Evolutionary conservation across 306 rosid genomes (phyloP).

Genomic region (Vicia villosa): DNA sequence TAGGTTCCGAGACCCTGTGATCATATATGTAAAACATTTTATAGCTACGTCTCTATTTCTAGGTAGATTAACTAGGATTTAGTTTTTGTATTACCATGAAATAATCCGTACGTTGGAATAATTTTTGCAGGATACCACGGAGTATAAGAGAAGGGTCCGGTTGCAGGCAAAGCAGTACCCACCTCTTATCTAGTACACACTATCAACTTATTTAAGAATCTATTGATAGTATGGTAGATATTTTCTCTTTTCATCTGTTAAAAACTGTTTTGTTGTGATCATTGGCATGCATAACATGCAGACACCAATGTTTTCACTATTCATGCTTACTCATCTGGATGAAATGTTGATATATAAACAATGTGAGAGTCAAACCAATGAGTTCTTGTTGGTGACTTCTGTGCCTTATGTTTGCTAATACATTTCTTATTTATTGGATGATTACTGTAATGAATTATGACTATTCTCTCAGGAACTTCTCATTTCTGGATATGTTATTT

Average conservation of each 20-base stretch:
- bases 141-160: slow-evolving; percentile 89
- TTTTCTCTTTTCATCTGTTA: slow-evolving; percentile 39
- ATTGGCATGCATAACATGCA: slow-evolving; percentile 38
- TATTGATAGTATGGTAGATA: slow-evolving; percentile 44
- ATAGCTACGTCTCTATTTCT: neutral
- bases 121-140: slow-evolving; percentile 66
- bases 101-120: slow-evolving; percentile 21
- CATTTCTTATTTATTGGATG: slow-evolving; percentile 27
- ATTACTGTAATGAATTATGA: slow-evolving; percentile 27
- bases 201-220: slow-evolving; percentile 36
- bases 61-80: neutral
- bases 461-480: slow-evolving; percentile 4
- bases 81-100: neutral
- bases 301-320: slow-evolving; percentile 39
- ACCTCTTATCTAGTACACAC: slow-evolving; percentile 55
- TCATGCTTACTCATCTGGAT: slow-evolving; percentile 35
- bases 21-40: neutral
- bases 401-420: slow-evolving; percentile 32
- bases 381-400: slow-evolving; percentile 41
- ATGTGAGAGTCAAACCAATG: slow-evolving; percentile 35
- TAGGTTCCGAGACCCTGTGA: slow-evolving; percentile 1
- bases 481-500: slow-evolving; percentile 3
- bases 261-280: slow-evolving; percentile 41
- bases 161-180: slow-evolving; percentile 95
- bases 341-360: slow-evolving; percentile 47